Base-by-base conservation (phyloP, 2,329 filamentous ascomycete genomes). In the Fusarium sp. region DNA sequence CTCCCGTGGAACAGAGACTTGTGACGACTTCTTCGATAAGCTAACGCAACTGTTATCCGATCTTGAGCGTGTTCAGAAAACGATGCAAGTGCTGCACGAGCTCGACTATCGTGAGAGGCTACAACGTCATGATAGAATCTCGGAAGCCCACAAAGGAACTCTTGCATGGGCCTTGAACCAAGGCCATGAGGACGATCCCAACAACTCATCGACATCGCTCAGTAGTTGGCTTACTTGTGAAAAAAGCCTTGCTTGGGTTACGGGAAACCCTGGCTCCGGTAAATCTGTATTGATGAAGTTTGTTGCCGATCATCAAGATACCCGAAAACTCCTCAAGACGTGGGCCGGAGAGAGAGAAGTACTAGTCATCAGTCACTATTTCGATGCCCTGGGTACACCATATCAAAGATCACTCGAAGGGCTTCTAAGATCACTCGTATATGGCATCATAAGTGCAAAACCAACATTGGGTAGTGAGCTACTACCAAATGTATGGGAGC, bases 261-360 rank as follows among this genome's bases (percentile, higher is more conserved):
- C 41, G 15, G 62, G 62, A 2, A 56, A 61, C 6, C 15, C 55
- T 13, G 62, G 61, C 2, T 54, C 61, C 4, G 62, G 62, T 1
- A 65, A 65, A 17, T 65, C 55, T 2, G 56, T 49, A 1, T 43
- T 65, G 17, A 61, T 65, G 55, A 65, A 65, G n/a, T 65, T 65
- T n/a, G 40, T 61, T 6, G 17, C 35, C 2, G 46, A 41, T 1
- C 20, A 65, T 1, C 6, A 35, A 1, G 2, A 48, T 28, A 61
- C 61, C 1, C 4, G 8, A 9, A 17, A 20, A 4, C 26, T 46
- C 1, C 45, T 65, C 0, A 5, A 28, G 2, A 6, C 22, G 22
- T 65, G 61, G 55, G 44, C 55, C 20, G 40, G 49, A 1, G 6
- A 35, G 3, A 5, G 28, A 10, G 35, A 49, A 5, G 19, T 32